Conservation (phyloP, 139 green algal genomes). For the Nannochloris sp. region DNA sequence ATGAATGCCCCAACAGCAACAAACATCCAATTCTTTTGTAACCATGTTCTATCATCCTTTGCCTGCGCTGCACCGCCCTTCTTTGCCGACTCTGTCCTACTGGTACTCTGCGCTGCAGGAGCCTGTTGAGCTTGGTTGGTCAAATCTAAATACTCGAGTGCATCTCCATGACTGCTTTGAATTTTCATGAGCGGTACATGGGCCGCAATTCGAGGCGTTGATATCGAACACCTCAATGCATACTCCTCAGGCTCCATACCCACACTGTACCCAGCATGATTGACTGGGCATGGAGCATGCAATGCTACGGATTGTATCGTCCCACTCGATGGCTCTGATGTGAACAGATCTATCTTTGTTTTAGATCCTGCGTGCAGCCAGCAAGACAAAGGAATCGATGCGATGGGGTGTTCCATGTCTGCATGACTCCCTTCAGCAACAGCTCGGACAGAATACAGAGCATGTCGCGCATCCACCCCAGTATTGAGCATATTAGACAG, state of each 20-base stretch:
- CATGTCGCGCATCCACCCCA: no score
- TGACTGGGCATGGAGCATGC: neutral
- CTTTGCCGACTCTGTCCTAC: no score
- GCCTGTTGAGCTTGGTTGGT: neutral
- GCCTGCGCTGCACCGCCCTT: neutral
- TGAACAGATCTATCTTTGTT: neutral
- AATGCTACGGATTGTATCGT: neutral
- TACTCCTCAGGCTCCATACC: neutral
- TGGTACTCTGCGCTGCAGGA: no score
- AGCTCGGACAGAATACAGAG: neutral
- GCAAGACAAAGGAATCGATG: neutral
- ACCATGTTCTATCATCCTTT: slow-evolving; percentile 12
- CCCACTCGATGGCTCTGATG: neutral
- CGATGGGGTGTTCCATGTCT: neutral
- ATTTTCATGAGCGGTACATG: neutral
- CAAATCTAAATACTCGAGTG: neutral
- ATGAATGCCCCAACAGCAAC: slow-evolving; percentile 1
- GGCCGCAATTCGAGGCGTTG: neutral
- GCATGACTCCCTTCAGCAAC: neutral
- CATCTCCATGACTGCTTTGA: neutral
- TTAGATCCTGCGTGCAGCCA: neutral
- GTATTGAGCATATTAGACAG: no score
- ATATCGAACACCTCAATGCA: neutral
- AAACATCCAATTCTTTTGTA: slow-evolving; percentile 18
- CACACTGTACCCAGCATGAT: neutral